Evolutionary conservation across 306 rosid genomes (phyloP), one percentile per base, ranked within the genome.

Genomic region (Argentina anserina): DNA sequence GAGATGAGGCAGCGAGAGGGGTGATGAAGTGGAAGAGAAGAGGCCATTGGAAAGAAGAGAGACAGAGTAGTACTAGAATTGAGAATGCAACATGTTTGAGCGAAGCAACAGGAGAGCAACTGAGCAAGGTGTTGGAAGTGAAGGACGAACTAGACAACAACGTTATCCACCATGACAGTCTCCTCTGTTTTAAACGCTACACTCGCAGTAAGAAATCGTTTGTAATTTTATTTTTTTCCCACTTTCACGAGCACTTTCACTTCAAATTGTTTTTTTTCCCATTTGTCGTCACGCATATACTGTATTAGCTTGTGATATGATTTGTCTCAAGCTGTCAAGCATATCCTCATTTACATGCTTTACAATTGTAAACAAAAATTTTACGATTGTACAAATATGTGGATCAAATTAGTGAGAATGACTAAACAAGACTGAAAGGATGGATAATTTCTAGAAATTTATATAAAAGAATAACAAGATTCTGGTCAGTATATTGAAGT

Each of bases 11-110:
- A 68, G 71, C 73, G 87, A 0, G 82, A 69, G 70, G 87, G 84
- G 1, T 87, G 96, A 53, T 81, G 79, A 64, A 90, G 86, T 62
- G 84, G 82, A 45, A 87, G 76, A 61, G 90, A 83, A 79, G 90
- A 76, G 34, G 87, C 88, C 98, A 90, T 90, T 73, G 34, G 50
- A 71, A 81, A 75, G 66, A 41, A 59, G 60, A 50, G 23, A 36
- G 49, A 3, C 49, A 43, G 28, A 50, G 76, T n/a, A 47, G 76
- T 41, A 5, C 31, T 58, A 56, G 53, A 43, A 55, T 40, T 26
- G 41, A 71, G 42, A 41, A 18, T 71, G 13, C 39, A 71, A 6
- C 67, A 28, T 71, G 20, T 18, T 56, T 26, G 67, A 41, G 5
- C 18, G 53, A 34, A 41, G 50, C 58, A 9, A 13, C 45, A 40